Evolutionary conservation across 1,284 basidiomycete genomes (phyloP), one percentile per base, ranked within the genome.

Genomic region (Leccinum variabile): DNA sequence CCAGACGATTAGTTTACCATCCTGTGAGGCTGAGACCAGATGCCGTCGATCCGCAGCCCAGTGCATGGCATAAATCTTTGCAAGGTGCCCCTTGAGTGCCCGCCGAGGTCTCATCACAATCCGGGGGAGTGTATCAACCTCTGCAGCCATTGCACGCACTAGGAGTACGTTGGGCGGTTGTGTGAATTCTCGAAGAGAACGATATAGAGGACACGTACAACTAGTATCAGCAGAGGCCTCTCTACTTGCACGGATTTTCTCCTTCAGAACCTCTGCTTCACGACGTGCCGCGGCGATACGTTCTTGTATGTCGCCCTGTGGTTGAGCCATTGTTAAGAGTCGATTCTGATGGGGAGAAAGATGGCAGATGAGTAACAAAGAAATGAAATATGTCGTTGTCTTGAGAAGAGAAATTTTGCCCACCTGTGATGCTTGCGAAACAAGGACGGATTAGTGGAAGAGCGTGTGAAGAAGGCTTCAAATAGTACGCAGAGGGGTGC

Each of bases 21-120:
- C 97, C 76, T 99, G 97, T 4, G 97, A 98, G 28, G 97, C 97
- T 11, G 97, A 98, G 52, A 99, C 97, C 66, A 99, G 87, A 81
- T 99, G 97, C 71, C 95, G 86, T 74, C 94, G 89, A 82, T 99
- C 97, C 62, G 90, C 89, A 18, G 97, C 91, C 97, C 97, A 99
- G 77, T 98, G 97, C 91, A 99, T 97, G 56, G 97, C 96, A 77
- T 98, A 98, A 75, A 99, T 98, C 84, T 99, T 99, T 68, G 97
- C 96, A 63, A 98, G 86, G 80, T 98, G 97, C 54, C 97, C 97
- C 72, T 96, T 92, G 70, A 99, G 88, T 64, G 95, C 94, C 67
- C 97, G 89, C 64, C 96, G 89, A 55, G 94, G 92, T 70, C 95
- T 93, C 91, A 99, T 95, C 35, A 97, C 89, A 69, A 99, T 92